Conservation (phyloP, 2,329 filamentous ascomycete species). For the Phialophora verrucosa region DNA sequence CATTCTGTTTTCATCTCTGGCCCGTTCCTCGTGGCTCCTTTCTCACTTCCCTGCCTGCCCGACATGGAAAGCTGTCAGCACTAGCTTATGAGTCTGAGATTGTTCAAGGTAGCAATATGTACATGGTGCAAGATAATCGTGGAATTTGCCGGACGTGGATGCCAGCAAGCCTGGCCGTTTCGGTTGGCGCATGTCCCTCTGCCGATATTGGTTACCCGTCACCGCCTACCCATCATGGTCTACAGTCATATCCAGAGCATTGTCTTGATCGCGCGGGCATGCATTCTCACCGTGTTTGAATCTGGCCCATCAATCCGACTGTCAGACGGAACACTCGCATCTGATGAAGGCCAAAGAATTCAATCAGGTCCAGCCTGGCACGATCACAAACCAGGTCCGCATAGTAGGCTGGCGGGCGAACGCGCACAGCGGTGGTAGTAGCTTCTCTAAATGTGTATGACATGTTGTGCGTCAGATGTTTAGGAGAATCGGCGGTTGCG, state of each 20-base stretch:
- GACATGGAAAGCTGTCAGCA: neutral
- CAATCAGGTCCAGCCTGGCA: slow-evolving; percentile 72
- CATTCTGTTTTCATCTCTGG: neutral
- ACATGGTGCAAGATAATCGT: neutral
- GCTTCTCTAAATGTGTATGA: slow-evolving; percentile 72
- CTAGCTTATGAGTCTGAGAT: neutral
- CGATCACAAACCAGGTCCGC: slow-evolving; percentile 84
- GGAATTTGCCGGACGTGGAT: neutral
- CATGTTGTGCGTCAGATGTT: slow-evolving; percentile 61
- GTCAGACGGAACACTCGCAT: neutral
- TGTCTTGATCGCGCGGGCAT: neutral
- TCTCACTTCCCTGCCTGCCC: neutral
- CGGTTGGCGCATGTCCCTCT: neutral
- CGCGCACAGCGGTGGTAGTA: slow-evolving; percentile 83
- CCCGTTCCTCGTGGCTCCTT: neutral
- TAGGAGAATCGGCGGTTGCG: slow-evolving; percentile 68
- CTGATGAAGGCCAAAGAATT: slow-evolving; percentile 56
- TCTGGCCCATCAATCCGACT: neutral
- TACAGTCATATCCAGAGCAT: slow-evolving; percentile 15
- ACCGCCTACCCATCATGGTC: neutral
- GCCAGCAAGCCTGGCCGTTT: neutral
- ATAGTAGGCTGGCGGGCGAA: slow-evolving; percentile 89
- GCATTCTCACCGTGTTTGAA: slow-evolving; percentile 4
- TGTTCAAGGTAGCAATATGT: neutral
- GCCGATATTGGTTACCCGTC: neutral